These are phyloP conservation scores for Nyssa sinensis DNA, from an alignment of 148 eudicot genomes.

Conservation along the genomic window DNA sequence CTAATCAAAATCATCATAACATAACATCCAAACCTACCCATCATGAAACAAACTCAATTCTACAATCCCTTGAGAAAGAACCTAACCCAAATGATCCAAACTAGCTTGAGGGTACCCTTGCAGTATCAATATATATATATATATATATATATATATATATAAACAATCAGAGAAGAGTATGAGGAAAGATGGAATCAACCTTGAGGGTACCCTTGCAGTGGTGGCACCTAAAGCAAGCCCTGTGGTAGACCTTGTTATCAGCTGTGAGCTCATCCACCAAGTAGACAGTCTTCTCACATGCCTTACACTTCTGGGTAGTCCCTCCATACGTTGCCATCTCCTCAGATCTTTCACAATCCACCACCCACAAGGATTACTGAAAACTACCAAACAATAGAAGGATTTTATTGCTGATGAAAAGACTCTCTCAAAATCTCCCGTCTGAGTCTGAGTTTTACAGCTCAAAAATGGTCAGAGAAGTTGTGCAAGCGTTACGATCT, in stretches of 20 bases:
- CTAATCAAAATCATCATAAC: neutral
- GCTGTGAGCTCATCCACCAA: constrained; percentile 85
- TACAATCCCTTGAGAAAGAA: neutral
- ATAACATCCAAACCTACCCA: neutral
- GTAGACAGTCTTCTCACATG: constrained; percentile 88
- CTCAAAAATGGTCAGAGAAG: neutral
- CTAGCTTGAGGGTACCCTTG: neutral
- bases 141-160: neutral
- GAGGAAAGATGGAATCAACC: constrained; percentile 31
- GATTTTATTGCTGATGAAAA: neutral
- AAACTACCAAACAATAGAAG: neutral
- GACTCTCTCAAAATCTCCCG: constrained; percentile 1
- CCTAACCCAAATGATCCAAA: neutral
- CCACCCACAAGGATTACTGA: neutral
- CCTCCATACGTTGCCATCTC: constrained; percentile 80
- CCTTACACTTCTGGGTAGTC: constrained; percentile 90
- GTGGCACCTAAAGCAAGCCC: constrained; percentile 90
- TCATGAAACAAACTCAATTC: constrained; percentile 4
- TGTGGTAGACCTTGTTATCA: constrained; percentile 79
- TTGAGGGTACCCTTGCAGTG: constrained; percentile 92
- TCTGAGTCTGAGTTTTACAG: no score
- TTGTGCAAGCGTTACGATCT: no score
- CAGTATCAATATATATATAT: neutral
- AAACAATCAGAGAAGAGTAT: neutral
- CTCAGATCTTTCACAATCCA: constrained; percentile 12